Evolutionary conservation across 805 yeast species (phyloP), one percentile per base, ranked within the genome.

Genomic region (Candida maltosa): DNA sequence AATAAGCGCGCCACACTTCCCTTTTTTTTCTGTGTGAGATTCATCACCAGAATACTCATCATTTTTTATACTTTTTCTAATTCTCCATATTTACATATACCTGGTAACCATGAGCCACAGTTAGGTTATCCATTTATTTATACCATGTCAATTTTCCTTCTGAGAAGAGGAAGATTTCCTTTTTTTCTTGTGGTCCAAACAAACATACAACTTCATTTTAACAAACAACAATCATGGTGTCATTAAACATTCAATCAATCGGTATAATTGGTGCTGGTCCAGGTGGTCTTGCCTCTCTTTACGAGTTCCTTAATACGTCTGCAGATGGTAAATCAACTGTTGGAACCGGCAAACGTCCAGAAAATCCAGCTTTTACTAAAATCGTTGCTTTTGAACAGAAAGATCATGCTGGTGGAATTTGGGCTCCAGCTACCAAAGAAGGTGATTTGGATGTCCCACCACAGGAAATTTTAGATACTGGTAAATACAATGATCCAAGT

Each of bases 321-420:
- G 39, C 38, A 28, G 56, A 58, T 29, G 65, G 65, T 2, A 37
- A 38, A 5, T 47, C 56, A 3, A 47, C 55, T 1, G 54, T 52
- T 17, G 52, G 50, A 15, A n/a, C n/a, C n/a, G 31, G 40, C 1
- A 25, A 37, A 6, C 36, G 25, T 16, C 37, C 62, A 1, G 25
- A 28, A 12, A 39, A 48, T 27, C 52, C 52, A 1, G 50, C 48
- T 16, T 64, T 64, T 36, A 47, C 53, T 6, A 50, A 56, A 30
- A 42, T 70, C 15, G 67, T 65, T 10, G 74, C 65, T 1, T 70
- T 70, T 47, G 77, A 71, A 42, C 72, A 65, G 38, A 66, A 65
- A 21, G 42, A 41, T 9, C 41, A 48, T 10, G 51, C 70, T 19
- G 77, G 76, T n/a, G 77, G 76, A 1, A 61, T 68, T 5, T 70